Base-by-base conservation (phyloP, 2,329 filamentous ascomycete genomes). In the Neopestalotiopsis rosae region DNA sequence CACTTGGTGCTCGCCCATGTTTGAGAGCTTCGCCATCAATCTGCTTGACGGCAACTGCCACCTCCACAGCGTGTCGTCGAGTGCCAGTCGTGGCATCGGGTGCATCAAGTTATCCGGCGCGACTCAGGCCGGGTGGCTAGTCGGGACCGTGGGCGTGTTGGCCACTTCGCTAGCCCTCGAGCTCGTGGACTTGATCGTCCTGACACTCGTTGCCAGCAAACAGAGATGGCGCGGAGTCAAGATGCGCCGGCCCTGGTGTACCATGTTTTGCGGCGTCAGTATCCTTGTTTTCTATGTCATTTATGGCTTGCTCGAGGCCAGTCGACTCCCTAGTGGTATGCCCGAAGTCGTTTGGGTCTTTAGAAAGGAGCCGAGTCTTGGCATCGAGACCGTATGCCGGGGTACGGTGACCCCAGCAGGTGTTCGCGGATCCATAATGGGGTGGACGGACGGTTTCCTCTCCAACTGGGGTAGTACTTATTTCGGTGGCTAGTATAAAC, bases 201-300 rank as follows among this genome's bases (percentile, higher is more conserved):
- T 72, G 13, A 17, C 68, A 2, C 45, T 69, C 40, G 69, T 68
- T 4, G 62, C 56, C n/a, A 67, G 40, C 30, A 62, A 66, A 10
- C 32, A 49, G 20, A 38, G 24, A 17, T 72, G 70, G 70, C 66
- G 65, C 28, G 57, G 67, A 1, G 62, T 61, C 32, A 61, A 58
- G n/a, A 69, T 71, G 65, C 67, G 67, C 30, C 66, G 69, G 45
- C 71, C 71, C 1, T 72, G 71, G 71, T 61, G 66, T 17, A 71
- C 71, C 24, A 72, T 72, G 71, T 20, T 71, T 13, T n/a, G 32
- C 5, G 71, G 71, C 1, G 69, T 71, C 6, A 30, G n/a, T 17
- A 58, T 72, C 13, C 30, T 72, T 24, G 49, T 69, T 0, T 52
- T 66, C 9, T 66, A 66, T 13, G 45, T 65, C 14, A 49, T 67